phyloP scores from a whole-genome alignment of 1,139 yeast genomes.

The Hemisphaericaspora subhashii region DNA sequence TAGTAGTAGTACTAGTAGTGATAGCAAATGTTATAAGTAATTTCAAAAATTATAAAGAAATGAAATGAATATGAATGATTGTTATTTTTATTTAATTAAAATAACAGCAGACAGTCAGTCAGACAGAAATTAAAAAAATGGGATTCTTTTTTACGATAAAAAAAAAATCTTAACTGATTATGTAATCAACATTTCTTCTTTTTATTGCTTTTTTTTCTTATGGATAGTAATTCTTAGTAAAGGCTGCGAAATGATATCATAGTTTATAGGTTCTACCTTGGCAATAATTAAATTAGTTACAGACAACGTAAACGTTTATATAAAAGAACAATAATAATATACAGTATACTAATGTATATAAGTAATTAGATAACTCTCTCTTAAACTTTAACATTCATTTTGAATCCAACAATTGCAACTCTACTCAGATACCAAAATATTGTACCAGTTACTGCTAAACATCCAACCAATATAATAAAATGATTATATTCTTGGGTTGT shows the following conservation, averaged over 20 bases:
- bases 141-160: no score
- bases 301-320: background rate
- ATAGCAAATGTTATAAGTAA: no score
- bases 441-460: conserved; percentile 28
- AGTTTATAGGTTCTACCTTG: background rate
- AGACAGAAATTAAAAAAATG: background rate
- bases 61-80: no score
- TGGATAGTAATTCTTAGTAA: no score
- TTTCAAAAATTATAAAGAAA: no score
- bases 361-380: background rate
- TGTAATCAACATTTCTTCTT: background rate
- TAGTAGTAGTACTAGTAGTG: no score
- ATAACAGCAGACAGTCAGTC: no score
- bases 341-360: no score
- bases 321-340: background rate
- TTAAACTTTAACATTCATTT: conserved; percentile 32
- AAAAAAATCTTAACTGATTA: background rate
- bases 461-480: conserved; percentile 39
- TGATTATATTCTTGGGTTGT: conserved; percentile 28
- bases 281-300: background rate
- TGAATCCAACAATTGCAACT: conserved; percentile 32
- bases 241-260: conserved; percentile 1
- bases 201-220: background rate
- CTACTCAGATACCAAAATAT: conserved; percentile 35
- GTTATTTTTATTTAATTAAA: no score